Evolutionary conservation across 1,284 basidiomycete genomes (phyloP).

Genomic region (Athelia sp.): DNA sequence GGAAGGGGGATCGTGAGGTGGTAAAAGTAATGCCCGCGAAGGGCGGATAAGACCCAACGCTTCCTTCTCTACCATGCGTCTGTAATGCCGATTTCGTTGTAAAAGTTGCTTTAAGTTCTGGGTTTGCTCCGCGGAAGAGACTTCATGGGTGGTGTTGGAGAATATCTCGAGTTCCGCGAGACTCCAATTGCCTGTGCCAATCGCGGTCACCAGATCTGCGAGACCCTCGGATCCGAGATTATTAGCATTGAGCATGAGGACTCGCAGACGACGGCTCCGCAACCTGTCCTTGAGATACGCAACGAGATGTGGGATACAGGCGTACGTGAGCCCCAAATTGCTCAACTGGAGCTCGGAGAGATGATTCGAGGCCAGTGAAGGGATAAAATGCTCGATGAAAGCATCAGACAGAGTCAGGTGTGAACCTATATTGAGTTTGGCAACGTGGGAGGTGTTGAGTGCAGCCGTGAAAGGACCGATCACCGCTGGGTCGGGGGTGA

Average conservation of each 20-base stretch:
- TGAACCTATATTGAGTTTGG: slow-evolving; percentile 38
- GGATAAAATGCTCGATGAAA: slow-evolving; percentile 47
- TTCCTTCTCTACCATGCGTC: slow-evolving; percentile 39
- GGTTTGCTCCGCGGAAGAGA: slow-evolving; percentile 24
- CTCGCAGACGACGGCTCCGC: slow-evolving; percentile 41
- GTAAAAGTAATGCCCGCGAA: slow-evolving; percentile 45
- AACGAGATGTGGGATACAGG: slow-evolving; percentile 37
- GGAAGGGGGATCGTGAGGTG: slow-evolving; percentile 11
- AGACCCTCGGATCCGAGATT: slow-evolving; percentile 41
- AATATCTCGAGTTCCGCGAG: slow-evolving; percentile 46
- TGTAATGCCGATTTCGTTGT: slow-evolving; percentile 44
- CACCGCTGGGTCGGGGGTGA: slow-evolving; percentile 30
- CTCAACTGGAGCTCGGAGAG: slow-evolving; percentile 55
- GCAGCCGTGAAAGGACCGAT: slow-evolving; percentile 35
- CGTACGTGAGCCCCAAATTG: slow-evolving; percentile 42
- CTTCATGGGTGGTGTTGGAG: slow-evolving; percentile 33
- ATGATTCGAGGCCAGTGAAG: slow-evolving; percentile 36
- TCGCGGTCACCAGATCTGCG: slow-evolving; percentile 37
- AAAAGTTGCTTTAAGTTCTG: slow-evolving; percentile 34
- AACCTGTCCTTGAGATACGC: slow-evolving; percentile 44
- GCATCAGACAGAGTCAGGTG: slow-evolving; percentile 40
- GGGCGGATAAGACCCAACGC: slow-evolving; percentile 48
- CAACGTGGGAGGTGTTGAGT: slow-evolving; percentile 43
- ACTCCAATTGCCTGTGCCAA: slow-evolving; percentile 44
- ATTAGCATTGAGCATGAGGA: slow-evolving; percentile 55